A percentile compares a stretch with the other conserved stretches of the same genome.
These are phyloP conservation scores for Lentinula lateritia DNA, from an alignment of 768 basidiomycete genomes.

Conservation along the genomic window DNA sequence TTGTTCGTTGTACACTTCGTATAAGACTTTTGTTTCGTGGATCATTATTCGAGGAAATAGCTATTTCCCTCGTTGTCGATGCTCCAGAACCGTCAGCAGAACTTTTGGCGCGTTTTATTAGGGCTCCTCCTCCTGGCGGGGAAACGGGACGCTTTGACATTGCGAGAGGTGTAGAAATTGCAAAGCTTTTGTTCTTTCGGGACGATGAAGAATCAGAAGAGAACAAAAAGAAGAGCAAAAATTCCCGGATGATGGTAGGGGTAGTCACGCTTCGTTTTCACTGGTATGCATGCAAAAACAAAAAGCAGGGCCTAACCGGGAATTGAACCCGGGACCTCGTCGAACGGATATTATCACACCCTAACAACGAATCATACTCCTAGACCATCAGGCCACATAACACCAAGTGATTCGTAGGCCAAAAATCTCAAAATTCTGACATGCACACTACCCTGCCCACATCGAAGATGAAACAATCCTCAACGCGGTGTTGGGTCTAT, in stretches of 20 bases:
- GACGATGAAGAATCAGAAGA: neutral
- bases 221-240: neutral
- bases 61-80: constrained; percentile 50
- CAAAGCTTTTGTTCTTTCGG: no score
- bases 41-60: constrained; percentile 70
- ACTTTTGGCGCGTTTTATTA: constrained; percentile 60
- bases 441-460: no score
- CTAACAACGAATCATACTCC: neutral
- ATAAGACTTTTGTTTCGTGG: constrained; percentile 75
- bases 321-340: neutral
- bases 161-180: neutral
- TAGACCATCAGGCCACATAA: neutral
- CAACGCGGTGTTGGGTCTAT: no score
- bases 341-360: neutral
- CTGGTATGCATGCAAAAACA: no score
- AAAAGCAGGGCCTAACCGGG: no score
- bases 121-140: constrained; percentile 45
- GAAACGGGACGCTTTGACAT: constrained; percentile 75
- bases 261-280: no score
- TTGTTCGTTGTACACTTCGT: constrained; percentile 86
- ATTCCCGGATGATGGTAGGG: neutral
- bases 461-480: no score
- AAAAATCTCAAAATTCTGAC: no score
- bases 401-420: no score
- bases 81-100: constrained; percentile 31